Evolutionary conservation across 2,329 filamentous ascomycete species (phyloP), one percentile per base, ranked within the genome.

Genomic region (Talaromyces sp.): DNA sequence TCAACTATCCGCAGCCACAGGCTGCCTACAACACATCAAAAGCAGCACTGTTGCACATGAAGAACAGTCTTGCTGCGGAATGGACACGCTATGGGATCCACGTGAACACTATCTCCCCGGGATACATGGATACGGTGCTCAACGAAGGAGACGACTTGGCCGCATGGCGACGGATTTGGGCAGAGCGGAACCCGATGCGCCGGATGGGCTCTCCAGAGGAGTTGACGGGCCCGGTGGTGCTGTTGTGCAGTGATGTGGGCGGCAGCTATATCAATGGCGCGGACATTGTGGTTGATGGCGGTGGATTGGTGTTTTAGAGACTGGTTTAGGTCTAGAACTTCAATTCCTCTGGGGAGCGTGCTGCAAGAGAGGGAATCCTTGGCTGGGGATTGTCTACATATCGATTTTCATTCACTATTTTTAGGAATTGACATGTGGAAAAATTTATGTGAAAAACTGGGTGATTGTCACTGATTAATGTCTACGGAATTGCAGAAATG

Each of bases 101-200:
- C 2, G 86, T 89, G 5, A 92, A 93, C 66, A 84, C 80, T 19
- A 80, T 93, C 51, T 86, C 82, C 43, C 89, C 89, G 0, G 89
- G 89, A 0, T 92, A 92, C 66, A 90, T 91, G 85, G 88, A 90
- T 67, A 91, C 88, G 0, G 83, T 90, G 13, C 73, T 92, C 54
- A 92, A 91, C 67, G 86, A 86, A 62, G 86, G 87, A 0, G 80
- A 82, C 8, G 84, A 83, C 0, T 70, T 90, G 53, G 79, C 79
- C 11, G 77, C 78, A 41, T 80, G 81, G 41, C 77, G 83, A 60
- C 75, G 75, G 31, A 77, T 81, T 1, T 90, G 87, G 87, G 78
- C 78, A 24, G 75, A 74, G 35, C 76, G 85, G 59, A 86, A 86
- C 68, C 87, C 88, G 0, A 81, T 82, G 72, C 86, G 87, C 0